Conservation (phyloP, 2,329 filamentous ascomycete species). For the Helotiales sp. region DNA sequence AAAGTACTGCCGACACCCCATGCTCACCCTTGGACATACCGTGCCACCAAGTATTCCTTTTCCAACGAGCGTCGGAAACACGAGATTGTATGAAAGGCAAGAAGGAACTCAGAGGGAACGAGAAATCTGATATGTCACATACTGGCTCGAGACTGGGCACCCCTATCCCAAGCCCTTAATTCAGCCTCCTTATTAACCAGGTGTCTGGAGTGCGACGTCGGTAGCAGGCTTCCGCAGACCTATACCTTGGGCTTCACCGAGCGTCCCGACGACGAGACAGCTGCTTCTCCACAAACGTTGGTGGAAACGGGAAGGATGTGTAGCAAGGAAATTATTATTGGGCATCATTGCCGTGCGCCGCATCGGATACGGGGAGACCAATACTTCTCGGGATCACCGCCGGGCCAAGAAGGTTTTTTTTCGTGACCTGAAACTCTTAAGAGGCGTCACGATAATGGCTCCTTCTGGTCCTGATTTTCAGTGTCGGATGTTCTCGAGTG, state of each 20-base stretch:
- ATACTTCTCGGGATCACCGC: slow-evolving; percentile 8
- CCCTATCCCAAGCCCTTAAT: slow-evolving; percentile 6
- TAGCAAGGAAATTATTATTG: background rate
- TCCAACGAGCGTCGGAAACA: background rate
- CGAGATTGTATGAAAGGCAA: background rate
- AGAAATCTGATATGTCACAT: background rate
- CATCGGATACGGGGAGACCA: slow-evolving; percentile 5
- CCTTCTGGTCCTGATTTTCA: background rate
- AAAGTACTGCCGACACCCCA: background rate
- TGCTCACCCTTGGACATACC: background rate
- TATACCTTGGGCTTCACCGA: background rate
- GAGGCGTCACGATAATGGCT: slow-evolving; percentile 12
- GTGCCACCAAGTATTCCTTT: background rate
- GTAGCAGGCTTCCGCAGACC: background rate
- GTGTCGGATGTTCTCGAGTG: background rate
- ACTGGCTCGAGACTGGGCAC: background rate
- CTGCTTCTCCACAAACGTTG: slow-evolving; percentile 2
- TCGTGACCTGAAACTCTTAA: slow-evolving; percentile 15
- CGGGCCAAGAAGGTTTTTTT: slow-evolving; percentile 1
- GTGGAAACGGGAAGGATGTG: slow-evolving; percentile 1
- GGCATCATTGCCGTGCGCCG: background rate
- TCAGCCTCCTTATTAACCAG: slow-evolving; percentile 12
- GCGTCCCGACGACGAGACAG: slow-evolving; percentile 1
- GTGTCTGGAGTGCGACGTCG: background rate
- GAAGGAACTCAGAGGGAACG: too few species aligned